phyloP scores from a whole-genome alignment of 2,329 filamentous ascomycete genomes.

The Aureobasidium leucospermi region DNA sequence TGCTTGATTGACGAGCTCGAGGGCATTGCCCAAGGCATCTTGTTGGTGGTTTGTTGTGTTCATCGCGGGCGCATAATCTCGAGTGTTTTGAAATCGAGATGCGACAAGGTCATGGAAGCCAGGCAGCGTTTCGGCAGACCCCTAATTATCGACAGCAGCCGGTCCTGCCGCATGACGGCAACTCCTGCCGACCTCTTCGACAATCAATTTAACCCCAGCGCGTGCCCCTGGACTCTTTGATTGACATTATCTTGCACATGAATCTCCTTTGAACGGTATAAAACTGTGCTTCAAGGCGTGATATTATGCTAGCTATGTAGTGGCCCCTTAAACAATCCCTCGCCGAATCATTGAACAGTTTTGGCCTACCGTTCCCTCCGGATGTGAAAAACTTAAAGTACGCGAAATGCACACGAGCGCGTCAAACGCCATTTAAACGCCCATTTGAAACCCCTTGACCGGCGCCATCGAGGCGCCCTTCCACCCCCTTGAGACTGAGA shows the following conservation, averaged over 20 bases:
- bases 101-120: background rate
- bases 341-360: background rate
- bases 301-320: constrained; percentile 9
- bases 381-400: constrained; percentile 1
- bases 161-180: background rate
- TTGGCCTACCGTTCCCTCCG: background rate
- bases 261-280: background rate
- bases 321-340: background rate
- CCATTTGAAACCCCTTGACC: background rate
- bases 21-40: constrained; percentile 14
- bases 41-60: constrained; percentile 9
- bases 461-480: background rate
- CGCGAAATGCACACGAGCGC: constrained; percentile 10
- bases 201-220: background rate
- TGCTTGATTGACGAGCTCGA: constrained; percentile 15
- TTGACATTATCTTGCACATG: background rate
- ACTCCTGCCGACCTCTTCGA: background rate
- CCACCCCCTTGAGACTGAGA: background rate
- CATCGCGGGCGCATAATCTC: constrained; percentile 11
- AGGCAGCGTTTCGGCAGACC: background rate
- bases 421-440: background rate
- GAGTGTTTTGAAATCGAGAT: background rate
- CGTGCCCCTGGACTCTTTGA: background rate
- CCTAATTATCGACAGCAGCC: background rate
- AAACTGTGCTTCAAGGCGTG: constrained; percentile 2